Percentiles rank a stretch among this genome's conserved stretches.
Conservation (phyloP, 768 basidiomycete genomes). For the Leccinum incarnatum region DNA sequence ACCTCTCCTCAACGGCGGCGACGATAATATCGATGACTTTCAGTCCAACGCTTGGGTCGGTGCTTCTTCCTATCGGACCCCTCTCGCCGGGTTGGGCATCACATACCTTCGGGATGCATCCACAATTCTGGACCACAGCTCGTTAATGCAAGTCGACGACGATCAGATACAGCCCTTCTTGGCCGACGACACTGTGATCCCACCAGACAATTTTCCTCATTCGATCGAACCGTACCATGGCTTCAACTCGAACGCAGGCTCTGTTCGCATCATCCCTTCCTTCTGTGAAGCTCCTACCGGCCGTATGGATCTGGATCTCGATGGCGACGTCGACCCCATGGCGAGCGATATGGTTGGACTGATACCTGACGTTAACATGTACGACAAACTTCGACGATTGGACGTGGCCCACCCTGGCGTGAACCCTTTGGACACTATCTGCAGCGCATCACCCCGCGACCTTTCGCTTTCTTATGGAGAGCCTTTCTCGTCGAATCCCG, state of each 20-base stretch:
- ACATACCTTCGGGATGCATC: slow-evolving; percentile 7
- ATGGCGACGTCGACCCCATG: slow-evolving; percentile 9
- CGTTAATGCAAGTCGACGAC: slow-evolving; percentile 6
- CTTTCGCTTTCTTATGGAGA: neutral
- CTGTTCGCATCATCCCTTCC: neutral
- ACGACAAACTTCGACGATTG: slow-evolving; percentile 1
- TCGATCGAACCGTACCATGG: neutral
- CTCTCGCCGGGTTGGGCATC: slow-evolving; percentile 31
- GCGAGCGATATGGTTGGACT: slow-evolving; percentile 22
- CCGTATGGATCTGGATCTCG: slow-evolving; percentile 3
- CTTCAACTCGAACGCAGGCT: neutral
- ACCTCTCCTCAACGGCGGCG: neutral
- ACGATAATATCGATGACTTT: slow-evolving; percentile 20
- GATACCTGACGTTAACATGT: slow-evolving; percentile 38
- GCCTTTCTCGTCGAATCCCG: neutral
- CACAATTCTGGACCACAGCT: neutral
- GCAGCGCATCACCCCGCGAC: slow-evolving; percentile 4
- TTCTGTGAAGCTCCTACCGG: neutral
- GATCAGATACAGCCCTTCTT: neutral
- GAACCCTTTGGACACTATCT: slow-evolving; percentile 40
- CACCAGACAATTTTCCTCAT: neutral
- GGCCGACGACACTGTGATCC: neutral
- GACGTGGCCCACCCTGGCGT: slow-evolving; percentile 28
- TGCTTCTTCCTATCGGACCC: slow-evolving; percentile 2
- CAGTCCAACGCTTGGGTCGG: slow-evolving; percentile 31